These are phyloP conservation scores for Glycyrrhiza uralensis DNA, from an alignment of 306 rosid species.

Conservation along the genomic window DNA sequence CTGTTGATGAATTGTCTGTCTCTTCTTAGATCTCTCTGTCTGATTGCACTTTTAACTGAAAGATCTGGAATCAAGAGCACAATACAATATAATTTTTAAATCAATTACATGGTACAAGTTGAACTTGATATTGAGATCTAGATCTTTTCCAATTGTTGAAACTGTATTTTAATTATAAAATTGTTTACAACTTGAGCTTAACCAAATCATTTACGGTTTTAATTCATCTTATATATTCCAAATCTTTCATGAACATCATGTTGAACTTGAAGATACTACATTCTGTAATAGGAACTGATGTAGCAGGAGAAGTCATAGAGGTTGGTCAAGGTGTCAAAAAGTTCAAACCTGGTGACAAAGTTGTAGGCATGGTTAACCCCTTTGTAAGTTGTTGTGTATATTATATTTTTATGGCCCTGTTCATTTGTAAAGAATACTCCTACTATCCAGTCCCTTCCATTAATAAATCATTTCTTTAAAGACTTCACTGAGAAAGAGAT, in stretches of 20 bases:
- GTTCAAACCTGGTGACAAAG: constrained; percentile 68
- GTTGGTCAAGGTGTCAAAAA: constrained; percentile 56
- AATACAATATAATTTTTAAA: neutral
- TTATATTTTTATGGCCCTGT: neutral
- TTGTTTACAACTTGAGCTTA: constrained; percentile 2
- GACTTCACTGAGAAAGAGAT: neutral
- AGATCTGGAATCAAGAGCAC: neutral
- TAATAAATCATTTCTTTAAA: neutral
- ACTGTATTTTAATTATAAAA: neutral
- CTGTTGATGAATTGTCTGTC: too few species aligned
- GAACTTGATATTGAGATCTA: neutral
- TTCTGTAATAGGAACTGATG: constrained; percentile 55
- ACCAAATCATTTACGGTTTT: neutral
- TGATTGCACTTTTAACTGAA: neutral
- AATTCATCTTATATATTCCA: neutral
- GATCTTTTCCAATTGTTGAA: neutral
- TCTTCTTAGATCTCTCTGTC: too few species aligned
- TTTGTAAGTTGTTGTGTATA: constrained; percentile 33
- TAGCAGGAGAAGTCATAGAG: constrained; percentile 63
- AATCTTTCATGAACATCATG: neutral
- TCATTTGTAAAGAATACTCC: neutral
- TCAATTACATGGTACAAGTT: neutral
- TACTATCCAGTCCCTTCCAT: neutral
- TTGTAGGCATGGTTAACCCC: constrained; percentile 36
- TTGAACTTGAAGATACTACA: neutral